Base-by-base conservation (phyloP, 2,329 filamentous ascomycete species). In the Sporothrix protearum region DNA sequence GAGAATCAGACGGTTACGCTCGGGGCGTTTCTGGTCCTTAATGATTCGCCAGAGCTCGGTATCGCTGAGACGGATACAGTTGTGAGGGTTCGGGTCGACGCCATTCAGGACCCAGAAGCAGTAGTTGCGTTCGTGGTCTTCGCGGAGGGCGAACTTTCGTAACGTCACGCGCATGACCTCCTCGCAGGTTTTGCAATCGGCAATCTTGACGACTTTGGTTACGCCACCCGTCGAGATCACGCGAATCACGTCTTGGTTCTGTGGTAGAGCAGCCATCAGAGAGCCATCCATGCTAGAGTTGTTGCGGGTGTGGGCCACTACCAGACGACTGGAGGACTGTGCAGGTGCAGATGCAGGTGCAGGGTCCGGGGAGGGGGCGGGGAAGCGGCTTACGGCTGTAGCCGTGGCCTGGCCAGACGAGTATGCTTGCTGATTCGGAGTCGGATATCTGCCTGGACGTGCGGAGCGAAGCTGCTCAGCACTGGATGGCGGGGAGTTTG, bases 41-140 rank as follows among this genome's bases (percentile, higher is more conserved):
- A 96, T 96, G 70, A 98, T 92, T 73, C 93, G 90, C 86, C 96
- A 92, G 12, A 99, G 84, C 79, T 99, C 96, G 4, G 89, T 90
- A 77, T 99, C 96, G 45, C 91, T 90, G 51, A 98, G 85, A 67
- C 92, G 89, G 73, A 94, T 90, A 79, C 93, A 96, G 78, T 94
- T 89, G 67, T 86, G 87, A 39, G 93, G 91, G 76, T 96, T 91
- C 1, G 94, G 90, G 64, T 97, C 93, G 51, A 93, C 84, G 68
- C 94, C 95, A 75, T 93, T 91, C 72, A 98, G 85, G 0, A 97
- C 91, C 85, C 96, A 98, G 82, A 99, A 98, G 83, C 94, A 97
- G 82, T 97, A 98, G 78, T 96, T 97, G 77, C 94, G 89, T 79
- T 96, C 92, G 77, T 97, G 94, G 74, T 95, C 92, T 78, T 97